Evolutionary conservation across 1,284 basidiomycete genomes (phyloP), one percentile per base, ranked within the genome.

Genomic region (Cryptococcus sp.): DNA sequence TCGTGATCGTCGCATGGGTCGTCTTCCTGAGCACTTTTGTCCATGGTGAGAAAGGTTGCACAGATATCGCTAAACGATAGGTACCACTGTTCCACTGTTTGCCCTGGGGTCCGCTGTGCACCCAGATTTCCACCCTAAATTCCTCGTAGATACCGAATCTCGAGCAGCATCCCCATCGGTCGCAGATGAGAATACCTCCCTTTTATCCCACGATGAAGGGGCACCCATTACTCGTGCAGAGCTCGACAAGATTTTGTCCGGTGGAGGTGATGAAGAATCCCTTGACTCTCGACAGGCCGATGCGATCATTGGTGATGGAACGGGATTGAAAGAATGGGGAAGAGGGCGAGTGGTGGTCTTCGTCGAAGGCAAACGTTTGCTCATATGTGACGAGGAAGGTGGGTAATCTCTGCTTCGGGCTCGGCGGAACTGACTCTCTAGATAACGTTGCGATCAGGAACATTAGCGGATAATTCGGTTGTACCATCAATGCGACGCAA

Each of bases 381-480:
- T 68, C 58, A 60, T 74, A 58, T 62, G 70, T 58, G 65, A 72
- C 56, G 63, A 71, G 60, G 58, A 66, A 34, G 61, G 65, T 63
- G 55, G 65, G 63, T 55, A 36, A 3, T 8, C 6, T 15, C 23
- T 23, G 30, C 15, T 11, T n/a, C 14, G 53, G n/a, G n/a, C 7
- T 15, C 30, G 32, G 33, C 32, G 42, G 23, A 10, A 10, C 6
- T 30, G 48, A 31, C 11, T 13, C 38, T 8, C 35, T 23, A 58
- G 56, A 52, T 5, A 54, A 58, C 46, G 56, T 58, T 8, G 49
- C 56, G 15, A 35, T 58, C 13, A 13, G 56, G 5, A 55, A 50
- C 48, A 55, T 55, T 30, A 41, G 34, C 30, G 35, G 32, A 33
- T 41, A 52, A 45, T n/a, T 41, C n/a, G 38, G 23, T 23, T 23